Base-by-base conservation (phyloP, 331 rosid species). In the Malus hybrid region DNA sequence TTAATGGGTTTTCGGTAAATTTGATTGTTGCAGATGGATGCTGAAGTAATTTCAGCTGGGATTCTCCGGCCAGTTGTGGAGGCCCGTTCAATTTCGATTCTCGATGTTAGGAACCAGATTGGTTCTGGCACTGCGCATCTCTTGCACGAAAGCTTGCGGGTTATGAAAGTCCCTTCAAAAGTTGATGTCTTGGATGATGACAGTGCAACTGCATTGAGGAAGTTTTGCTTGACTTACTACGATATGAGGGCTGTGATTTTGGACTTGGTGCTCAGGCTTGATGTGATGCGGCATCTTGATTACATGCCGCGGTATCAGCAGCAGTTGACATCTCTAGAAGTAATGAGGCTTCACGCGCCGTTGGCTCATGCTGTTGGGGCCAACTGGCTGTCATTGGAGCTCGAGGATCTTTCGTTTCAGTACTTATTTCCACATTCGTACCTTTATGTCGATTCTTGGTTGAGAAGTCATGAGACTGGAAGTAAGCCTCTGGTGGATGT, bases 281-380 rank as follows among this genome's bases (percentile, higher is more conserved):
- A 92, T 72, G 83, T 34, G 79, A 92, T 94, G 99, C 86, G 91
- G 27, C 93, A 92, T 75, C 82, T 94, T n/a, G 79, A 81, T 56
- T 85, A 85, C 65, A 87, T 90, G 16, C 99, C 99, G 11, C 82
- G 90, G 72, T 86, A 90, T 81, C 88, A 85, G 77, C 99, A 90
- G 84, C 99, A 90, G 72, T 71, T 87, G 36, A 73, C 86, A 16
- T 82, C 97, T 82, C 82, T 95, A 44, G 86, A 89, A 73, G 97
- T 90, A 31, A 86, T 92, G 90, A 86, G 80, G 76, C 86, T 95
- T 70, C 86, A 92, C 72, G 97, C 97, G 2, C 99, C 99, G n/a
- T 79, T 95, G 31, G 99, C 99, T 60, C 87, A 90, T 77, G 99
- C 99, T 19, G 80, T 92, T 52, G 98, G 98, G 74, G 84, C 92